These are phyloP conservation scores for Lanmaoa rubissima DNA, from an alignment of 768 basidiomycete species.

Conservation along the genomic window DNA sequence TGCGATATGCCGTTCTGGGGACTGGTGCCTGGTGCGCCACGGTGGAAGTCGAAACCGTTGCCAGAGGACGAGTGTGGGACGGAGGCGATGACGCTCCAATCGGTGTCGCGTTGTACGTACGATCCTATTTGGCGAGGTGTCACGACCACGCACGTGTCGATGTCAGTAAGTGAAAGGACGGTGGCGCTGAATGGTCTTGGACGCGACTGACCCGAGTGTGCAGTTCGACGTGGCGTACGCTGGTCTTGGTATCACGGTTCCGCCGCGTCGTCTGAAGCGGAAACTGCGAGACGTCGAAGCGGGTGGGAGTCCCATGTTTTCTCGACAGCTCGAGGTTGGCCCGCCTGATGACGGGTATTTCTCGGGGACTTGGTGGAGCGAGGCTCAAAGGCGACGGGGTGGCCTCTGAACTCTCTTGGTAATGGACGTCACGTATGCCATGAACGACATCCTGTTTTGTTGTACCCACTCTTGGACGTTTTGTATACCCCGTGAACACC, in stretches of 20 bases:
- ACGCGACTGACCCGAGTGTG: neutral
- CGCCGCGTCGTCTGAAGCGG: slow-evolving; percentile 15
- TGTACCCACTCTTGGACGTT: neutral
- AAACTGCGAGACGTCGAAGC: slow-evolving; percentile 12
- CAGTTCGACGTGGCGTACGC: slow-evolving; percentile 1
- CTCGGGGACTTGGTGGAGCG: neutral
- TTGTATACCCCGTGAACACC: neutral
- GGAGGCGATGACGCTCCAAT: neutral
- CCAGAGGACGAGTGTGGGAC: slow-evolving; percentile 13
- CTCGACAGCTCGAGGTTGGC: neutral
- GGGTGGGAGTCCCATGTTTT: neutral
- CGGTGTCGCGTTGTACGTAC: neutral
- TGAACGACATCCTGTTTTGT: neutral
- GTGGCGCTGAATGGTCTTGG: neutral
- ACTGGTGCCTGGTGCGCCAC: slow-evolving; percentile 26
- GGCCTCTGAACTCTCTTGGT: neutral
- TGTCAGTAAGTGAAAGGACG: slow-evolving; percentile 10
- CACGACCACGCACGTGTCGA: neutral
- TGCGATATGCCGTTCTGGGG: neutral
- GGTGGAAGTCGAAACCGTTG: slow-evolving; percentile 14
- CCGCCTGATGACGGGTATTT: neutral
- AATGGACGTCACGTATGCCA: neutral
- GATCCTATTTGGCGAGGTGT: neutral
- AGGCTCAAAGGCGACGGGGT: neutral
- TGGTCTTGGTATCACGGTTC: slow-evolving; percentile 6